Base-by-base conservation (phyloP, 306 rosid species). In the Cicer pinnatifidum region DNA sequence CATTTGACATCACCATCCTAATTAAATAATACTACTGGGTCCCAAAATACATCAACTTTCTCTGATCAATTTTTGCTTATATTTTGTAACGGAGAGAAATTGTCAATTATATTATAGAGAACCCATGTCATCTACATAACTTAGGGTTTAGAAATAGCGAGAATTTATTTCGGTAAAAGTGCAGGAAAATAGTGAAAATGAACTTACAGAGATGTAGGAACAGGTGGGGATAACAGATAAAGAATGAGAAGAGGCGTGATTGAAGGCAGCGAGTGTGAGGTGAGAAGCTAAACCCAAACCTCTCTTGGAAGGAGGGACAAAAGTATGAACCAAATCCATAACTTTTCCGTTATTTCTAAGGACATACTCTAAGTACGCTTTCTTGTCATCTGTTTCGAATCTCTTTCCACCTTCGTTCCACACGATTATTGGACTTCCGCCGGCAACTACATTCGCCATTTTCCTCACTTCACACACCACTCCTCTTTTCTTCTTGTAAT, bases 371-470 rank as follows among this genome's bases (percentile, higher is more conserved):
- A 90, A 66, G 76, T 89, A 89, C 8, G 98, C 94, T 57, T 85
- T 67, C 85, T 88, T 87, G 86, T 93, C 97, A 75, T 88, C 93
- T 6, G 96, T 85, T 88, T 91, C 98, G 77, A 93, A 93, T 71
- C 86, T 84, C 15, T 67, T 53, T 71, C 62, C 57, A 12, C 23
- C 75, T 60, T 81, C 84, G 70, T 93, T 89, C 93, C 93, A 88
- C n/a, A 81, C 82, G 10, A 91, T 89, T 69, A 57, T 7, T 7
- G 56, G 66, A 8, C 11, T 77, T 6, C 28, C 72, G 5, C 37
- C 77, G 2, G 47, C 75, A 10, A 54, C 76, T 6, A 40, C 73
- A 48, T 44, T 70, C 39, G 85, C 88, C 92, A 87, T 89, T 67
- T 67, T 52, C 33, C 46, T 51, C 10, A 1, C 33, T 23, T 23